phyloP scores from a whole-genome alignment of 1,139 yeast species.

The Diutina scorzettiae region DNA sequence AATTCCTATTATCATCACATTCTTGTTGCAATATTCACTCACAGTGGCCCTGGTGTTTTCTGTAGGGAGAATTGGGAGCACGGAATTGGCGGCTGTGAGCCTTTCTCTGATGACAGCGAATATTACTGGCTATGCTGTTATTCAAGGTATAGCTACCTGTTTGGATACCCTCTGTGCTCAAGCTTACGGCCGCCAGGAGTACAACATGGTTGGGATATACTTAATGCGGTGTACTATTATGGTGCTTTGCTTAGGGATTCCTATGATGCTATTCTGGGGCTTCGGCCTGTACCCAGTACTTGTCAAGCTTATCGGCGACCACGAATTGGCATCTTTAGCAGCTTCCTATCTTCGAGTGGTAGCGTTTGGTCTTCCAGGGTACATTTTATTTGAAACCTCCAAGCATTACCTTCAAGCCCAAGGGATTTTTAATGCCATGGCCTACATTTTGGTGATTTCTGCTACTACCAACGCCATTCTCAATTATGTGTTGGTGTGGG shows the following conservation, averaged over 20 bases:
- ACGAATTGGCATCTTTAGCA: conserved; percentile 30
- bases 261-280: conserved; percentile 48
- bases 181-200: conserved; percentile 59
- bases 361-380: conserved; percentile 59
- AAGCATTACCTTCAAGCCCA: conserved; percentile 68
- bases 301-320: conserved; percentile 34
- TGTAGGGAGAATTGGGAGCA: conserved; percentile 75
- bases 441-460: conserved; percentile 54
- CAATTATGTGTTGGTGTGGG: conserved; percentile 59
- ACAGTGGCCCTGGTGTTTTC: conserved; percentile 77
- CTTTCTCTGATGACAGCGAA: conserved; percentile 67
- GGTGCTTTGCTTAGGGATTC: conserved; percentile 41
- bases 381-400: conserved; percentile 57
- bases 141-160: conserved; percentile 66
- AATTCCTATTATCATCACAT: conserved; percentile 59
- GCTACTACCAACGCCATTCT: conserved; percentile 61
- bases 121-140: conserved; percentile 59
- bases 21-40: conserved; percentile 68
- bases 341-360: conserved; percentile 42
- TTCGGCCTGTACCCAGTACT: conserved; percentile 32
- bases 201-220: conserved; percentile 51
- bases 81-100: conserved; percentile 45
- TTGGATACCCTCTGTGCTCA: conserved; percentile 71
- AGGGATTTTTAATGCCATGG: conserved; percentile 70
- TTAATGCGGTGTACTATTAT: conserved; percentile 54